Evolutionary conservation across 2,329 filamentous ascomycete genomes (phyloP), one percentile per base, ranked within the genome.

Genomic region (Shiraia bambusicola): DNA sequence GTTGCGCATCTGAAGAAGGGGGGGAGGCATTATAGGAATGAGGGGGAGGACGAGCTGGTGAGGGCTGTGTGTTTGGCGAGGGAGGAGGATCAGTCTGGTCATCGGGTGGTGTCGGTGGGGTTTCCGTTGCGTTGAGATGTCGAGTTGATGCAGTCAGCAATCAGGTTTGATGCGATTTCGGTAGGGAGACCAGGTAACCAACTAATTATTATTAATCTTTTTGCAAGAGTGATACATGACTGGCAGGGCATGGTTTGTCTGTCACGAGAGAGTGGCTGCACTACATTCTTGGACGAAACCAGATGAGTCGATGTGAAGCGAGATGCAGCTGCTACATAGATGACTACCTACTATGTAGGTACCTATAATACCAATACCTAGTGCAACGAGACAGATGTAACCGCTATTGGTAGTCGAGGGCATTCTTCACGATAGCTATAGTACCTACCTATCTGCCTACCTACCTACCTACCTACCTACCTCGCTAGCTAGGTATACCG

Each of bases 1-100:
- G 19, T 65, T 12, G 47, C 42, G 9, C 57, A 64, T 29, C 52
- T 60, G 34, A 59, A 58, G 36, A 60, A 52, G 45, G 64, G 65
- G 52, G 63, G 55, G 17, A 46, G 49, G 22, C 47, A 57, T 19
- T 56, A 58, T 14, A 45, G 39, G n/a, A 61, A 60, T 31, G 34
- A 35, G 17, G 38, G 31, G 8, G 28, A 35, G 19, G 14, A 41
- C n/a, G 40, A 47, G 24, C 6, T 39, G 33, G 28, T 28, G 15
- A 37, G 53, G 27, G 41, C 39, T 12, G 38, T 29, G 6, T 56
- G 47, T n/a, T 17, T 50, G 33, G 43, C 39, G 8, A 45, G 50
- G 32, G 48, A 45, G 32, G 48, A 45, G 17, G 35, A 40, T 12
- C 22, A 31, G 13, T 37, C 47, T 12, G 27, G 34, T 19, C 47